Conservation (phyloP, 192 early-diverging fungal species). For the Phlyctochytrium arcticum region DNA sequence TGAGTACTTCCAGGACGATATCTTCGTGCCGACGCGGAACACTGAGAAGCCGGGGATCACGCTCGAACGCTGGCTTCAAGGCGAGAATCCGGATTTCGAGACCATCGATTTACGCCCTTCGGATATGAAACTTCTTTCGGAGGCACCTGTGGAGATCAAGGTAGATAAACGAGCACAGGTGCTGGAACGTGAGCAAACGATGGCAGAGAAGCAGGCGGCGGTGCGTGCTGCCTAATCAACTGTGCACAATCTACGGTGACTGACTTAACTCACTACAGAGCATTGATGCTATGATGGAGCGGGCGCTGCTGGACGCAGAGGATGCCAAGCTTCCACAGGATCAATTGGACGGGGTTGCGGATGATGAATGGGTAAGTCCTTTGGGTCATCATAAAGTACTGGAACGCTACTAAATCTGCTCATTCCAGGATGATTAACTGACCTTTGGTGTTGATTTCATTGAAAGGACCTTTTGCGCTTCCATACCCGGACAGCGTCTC, state of each 20-base stretch:
- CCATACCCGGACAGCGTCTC: too few relatives aligned
- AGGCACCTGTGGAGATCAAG: conserved; percentile 21
- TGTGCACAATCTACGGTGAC: neutral
- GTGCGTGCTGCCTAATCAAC: conserved; percentile 5
- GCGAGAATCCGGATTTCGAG: neutral
- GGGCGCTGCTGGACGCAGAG: conserved; percentile 27
- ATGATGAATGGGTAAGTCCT: conserved; percentile 47
- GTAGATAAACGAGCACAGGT: neutral
- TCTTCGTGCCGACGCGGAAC: conserved; percentile 68
- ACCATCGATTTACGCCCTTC: conserved; percentile 6
- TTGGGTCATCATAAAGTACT: too few relatives aligned
- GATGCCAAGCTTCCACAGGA: conserved; percentile 36
- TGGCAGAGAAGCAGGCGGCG: conserved; percentile 34
- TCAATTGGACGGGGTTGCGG: conserved; percentile 41
- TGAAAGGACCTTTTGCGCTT: too few relatives aligned
- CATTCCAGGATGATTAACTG: too few relatives aligned
- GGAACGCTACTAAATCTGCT: too few relatives aligned
- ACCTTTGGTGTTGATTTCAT: too few relatives aligned
- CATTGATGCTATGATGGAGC: conserved; percentile 34
- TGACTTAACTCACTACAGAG: neutral
- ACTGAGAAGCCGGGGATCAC: conserved; percentile 42
- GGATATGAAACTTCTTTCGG: conserved; percentile 12
- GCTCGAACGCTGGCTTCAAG: conserved; percentile 54
- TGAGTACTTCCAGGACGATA: conserved; percentile 90
- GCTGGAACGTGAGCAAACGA: conserved; percentile 25